Evolutionary conservation across 2,329 filamentous ascomycete genomes (phyloP).

Genomic region (Parastagonospora avenae): DNA sequence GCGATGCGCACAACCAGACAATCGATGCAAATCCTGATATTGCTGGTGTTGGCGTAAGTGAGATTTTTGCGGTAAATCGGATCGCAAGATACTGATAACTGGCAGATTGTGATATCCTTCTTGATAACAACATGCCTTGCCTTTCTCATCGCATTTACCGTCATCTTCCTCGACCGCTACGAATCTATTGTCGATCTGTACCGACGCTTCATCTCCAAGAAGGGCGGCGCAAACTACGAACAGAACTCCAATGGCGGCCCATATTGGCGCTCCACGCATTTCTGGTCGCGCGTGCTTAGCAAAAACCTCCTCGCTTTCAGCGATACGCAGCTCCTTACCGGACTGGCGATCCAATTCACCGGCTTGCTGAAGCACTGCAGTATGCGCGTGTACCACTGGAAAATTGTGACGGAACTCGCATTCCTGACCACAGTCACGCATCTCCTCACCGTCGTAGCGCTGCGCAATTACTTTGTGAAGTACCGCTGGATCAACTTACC

Average conservation of each 20-base stretch:
- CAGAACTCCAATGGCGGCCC: conserved; percentile 14
- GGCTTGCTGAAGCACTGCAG: conserved; percentile 38
- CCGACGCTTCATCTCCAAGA: conserved; percentile 17
- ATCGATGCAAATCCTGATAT: conserved; percentile 36
- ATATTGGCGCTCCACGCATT: conserved; percentile 34
- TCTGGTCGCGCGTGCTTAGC: conserved; percentile 38
- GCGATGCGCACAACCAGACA: conserved; percentile 10
- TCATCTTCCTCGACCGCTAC: conserved; percentile 37
- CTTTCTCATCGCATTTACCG: conserved; percentile 33
- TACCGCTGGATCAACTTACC: conserved; percentile 40
- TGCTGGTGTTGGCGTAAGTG: conserved; percentile 34
- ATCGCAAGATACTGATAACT: conserved; percentile 3
- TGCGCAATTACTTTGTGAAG: conserved; percentile 39
- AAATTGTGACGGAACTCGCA: conserved; percentile 34
- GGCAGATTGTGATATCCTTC: conserved; percentile 34
- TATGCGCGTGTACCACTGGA: conserved; percentile 39
- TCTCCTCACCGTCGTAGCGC: conserved; percentile 31
- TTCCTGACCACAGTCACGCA: conserved; percentile 41
- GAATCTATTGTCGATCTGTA: conserved; percentile 22
- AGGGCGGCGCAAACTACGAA: conserved; percentile 10
- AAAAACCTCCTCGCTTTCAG: conserved; percentile 39
- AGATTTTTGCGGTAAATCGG: neutral
- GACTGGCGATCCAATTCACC: conserved; percentile 39
- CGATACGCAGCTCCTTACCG: conserved; percentile 39
- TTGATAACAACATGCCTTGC: conserved; percentile 35